Evolutionary conservation across 2,329 filamentous ascomycete species (phyloP), one percentile per base, ranked within the genome.

Genomic region (Peltaster fructicola): DNA sequence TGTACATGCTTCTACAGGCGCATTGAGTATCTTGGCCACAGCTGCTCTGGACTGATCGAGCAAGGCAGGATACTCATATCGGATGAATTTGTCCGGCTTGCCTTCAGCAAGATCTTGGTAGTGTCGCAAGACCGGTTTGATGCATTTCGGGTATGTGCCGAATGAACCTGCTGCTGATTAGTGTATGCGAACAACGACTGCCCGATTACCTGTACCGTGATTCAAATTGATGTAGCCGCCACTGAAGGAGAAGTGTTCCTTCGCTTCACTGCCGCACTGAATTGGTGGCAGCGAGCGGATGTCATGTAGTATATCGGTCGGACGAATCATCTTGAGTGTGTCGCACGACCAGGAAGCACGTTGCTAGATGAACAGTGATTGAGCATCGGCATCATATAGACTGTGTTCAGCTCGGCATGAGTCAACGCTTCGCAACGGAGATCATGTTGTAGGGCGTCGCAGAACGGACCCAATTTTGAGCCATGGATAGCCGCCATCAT

Each of bases 61-160:
- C 7, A 71, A 55, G 4, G 52, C 40, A 0, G 71, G 63, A 34
- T 70, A 71, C 3, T 66, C 59, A 44, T 74, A 77, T 13, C 76
- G 69, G 43, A 85, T 71, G 54, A 82, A 92, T 5, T 54, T 48
- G 51, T 93, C 84, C 0, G 82, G 79, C 0, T 57, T 58, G 2
- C 63, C 55, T 54, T 92, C 82, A 17, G 61, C 55, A 4, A 57
- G 52, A 32, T 73, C 65, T 44, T 84, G 73, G 40, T 73, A 76
- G n/a, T 57, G 41, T 9, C 64, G 68, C 11, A 74, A 60, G 24
- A 59, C 61, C 8, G 62, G 50, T 9, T 61, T 65, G 30, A 93
- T 60, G 11, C 52, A 45, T 7, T 52, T 56, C 3, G 84, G 82
- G 39, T 73, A 71, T 2, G 73, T 72, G 16, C 84, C 84, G 45